Evolutionary conservation across 2,329 filamentous ascomycete species (phyloP).

Genomic region (Cucurbitaria berberidis): DNA sequence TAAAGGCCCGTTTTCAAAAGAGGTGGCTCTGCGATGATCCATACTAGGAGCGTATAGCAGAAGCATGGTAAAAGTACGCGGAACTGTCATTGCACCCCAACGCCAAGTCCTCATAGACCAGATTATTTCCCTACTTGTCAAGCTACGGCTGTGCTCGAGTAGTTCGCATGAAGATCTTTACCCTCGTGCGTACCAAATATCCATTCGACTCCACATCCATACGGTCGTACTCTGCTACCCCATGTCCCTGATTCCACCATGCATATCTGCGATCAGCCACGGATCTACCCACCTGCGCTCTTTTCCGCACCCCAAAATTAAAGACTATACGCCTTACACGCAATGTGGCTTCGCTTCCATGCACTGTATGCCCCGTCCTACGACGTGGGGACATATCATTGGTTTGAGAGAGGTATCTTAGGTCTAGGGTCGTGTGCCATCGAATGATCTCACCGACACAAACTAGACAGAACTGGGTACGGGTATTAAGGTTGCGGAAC

Average conservation of each 20-base stretch:
- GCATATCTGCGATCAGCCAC: conserved; percentile 3
- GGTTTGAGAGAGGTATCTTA: not conserved
- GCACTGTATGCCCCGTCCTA: not conserved
- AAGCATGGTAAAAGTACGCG: not conserved
- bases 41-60: not conserved
- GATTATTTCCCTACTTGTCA: not conserved
- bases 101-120: not conserved
- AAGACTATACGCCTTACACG: not conserved
- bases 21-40: not conserved
- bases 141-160: not conserved
- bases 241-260: not conserved
- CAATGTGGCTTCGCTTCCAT: not conserved
- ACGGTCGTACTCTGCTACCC: not conserved
- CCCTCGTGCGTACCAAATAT: not conserved
- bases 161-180: conserved; percentile 9
- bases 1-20: not conserved
- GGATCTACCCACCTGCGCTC: conserved; percentile 7
- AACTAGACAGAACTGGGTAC: not conserved
- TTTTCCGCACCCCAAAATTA: conserved; percentile 2
- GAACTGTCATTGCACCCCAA: not conserved
- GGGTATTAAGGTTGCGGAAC: conserved; percentile 7
- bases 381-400: not conserved
- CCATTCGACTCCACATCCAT: not conserved
- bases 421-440: not conserved
- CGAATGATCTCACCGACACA: not conserved